Base-by-base conservation (phyloP, 495 filamentous ascomycete genomes). In the Tuber indicum region DNA sequence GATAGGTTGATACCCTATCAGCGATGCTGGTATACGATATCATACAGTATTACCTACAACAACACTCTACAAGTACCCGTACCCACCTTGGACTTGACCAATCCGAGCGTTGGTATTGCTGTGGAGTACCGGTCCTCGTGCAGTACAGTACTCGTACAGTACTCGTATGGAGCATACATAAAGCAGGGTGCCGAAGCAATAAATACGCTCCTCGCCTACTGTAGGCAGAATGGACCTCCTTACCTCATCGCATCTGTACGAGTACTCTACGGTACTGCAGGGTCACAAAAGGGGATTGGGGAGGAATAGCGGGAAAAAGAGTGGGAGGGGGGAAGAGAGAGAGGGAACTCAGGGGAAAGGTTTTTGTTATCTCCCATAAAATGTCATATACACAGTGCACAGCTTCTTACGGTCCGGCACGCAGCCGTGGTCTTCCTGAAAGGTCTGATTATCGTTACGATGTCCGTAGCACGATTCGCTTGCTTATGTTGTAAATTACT, bases 161-260 rank as follows among this genome's bases (percentile, higher is more conserved):
- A n/a, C n/a, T n/a, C n/a, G n/a, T n/a, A 8, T 12, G n/a, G n/a
- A 66, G 16, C 58, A 32, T 17, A 32, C 58, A 32, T 66, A n/a
- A 66, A 66, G 58, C 58, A 66, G 58, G 58, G 58, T 32, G 16
- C 58, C 58, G 58, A 66, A 66, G n/a, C 26, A 32, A 66, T 66
- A 32, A 66, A 26, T 66, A 66, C 26, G 14, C 58, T 66, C 26
- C 58, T 66, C 58, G 58, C 58, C 58, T 66, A 43, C 42, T 10
- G 42, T 43, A 66, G 58, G 26, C 58, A 32, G 58, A 66, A 66
- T 32, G 58, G 58, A 66, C 58, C 58, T 66, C 58, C 58, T 66
- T 66, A 66, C 58, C 3, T 26, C 58, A 66, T 66, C 26, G 10
- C 58, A 66, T 66, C 26, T 66, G 42, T 41, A 41, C 39, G 39